Evolutionary conservation across 148 eudicot species (phyloP).

Genomic region (Simmondsia chinensis): DNA sequence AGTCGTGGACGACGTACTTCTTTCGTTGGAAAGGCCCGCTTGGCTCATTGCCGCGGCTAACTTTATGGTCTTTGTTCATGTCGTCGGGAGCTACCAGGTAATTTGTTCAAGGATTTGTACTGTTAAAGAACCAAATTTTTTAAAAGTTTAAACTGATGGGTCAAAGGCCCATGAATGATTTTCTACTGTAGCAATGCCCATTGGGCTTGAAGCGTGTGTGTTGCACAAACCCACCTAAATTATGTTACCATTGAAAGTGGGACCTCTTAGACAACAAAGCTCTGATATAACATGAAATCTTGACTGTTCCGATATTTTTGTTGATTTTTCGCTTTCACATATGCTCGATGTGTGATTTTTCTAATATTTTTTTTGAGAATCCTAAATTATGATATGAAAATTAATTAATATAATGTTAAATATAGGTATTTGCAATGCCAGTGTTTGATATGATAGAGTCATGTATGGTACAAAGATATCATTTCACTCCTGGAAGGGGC

Average conservation of each 20-base stretch:
- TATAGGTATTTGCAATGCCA: slow-evolving; percentile 33
- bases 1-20: slow-evolving; percentile 34
- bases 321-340: no score
- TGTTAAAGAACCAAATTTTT: background rate
- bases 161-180: no score
- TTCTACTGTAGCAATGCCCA: no score
- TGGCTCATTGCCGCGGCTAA: slow-evolving; percentile 28
- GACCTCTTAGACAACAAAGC: no score
- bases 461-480: slow-evolving; percentile 11
- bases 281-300: no score
- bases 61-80: slow-evolving; percentile 33
- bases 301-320: no score
- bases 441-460: slow-evolving; percentile 28
- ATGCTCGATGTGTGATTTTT: background rate
- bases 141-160: background rate
- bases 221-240: no score
- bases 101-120: background rate
- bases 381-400: background rate
- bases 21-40: slow-evolving; percentile 27
- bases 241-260: no score
- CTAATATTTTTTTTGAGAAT: background rate
- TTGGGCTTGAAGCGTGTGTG: no score
- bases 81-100: slow-evolving; percentile 43
- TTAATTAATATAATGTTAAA: background rate
- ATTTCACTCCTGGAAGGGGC: slow-evolving; percentile 4